Percentiles rank a stretch among this genome's conserved stretches.
Evolutionary conservation across 345 rosid species (phyloP).

Genomic region (Punica granatum): DNA sequence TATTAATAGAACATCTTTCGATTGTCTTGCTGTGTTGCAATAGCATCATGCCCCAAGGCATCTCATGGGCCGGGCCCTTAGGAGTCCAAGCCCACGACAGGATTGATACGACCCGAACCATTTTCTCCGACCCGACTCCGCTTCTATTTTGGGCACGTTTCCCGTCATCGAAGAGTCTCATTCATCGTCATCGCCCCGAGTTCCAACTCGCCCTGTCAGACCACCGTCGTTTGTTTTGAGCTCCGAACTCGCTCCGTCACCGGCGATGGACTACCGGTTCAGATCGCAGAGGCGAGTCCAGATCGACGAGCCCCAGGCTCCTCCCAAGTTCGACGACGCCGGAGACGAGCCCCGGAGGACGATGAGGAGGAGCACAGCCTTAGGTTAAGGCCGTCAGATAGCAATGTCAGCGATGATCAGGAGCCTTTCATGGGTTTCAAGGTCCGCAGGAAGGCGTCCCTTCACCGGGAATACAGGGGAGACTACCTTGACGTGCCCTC

Average conservation of each 20-base stretch:
- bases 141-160: too few relatives aligned
- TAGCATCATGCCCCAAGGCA: too few relatives aligned
- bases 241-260: not conserved
- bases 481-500: slow-evolving; percentile 80
- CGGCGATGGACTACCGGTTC: slow-evolving; percentile 2
- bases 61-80: too few relatives aligned
- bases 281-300: slow-evolving; percentile 34
- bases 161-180: too few relatives aligned
- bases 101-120: too few relatives aligned
- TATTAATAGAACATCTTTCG: too few relatives aligned
- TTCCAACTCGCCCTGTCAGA: not conserved
- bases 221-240: not conserved
- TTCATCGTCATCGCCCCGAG: too few relatives aligned
- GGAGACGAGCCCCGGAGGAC: slow-evolving; percentile 17
- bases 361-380: slow-evolving; percentile 25
- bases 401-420: slow-evolving; percentile 55
- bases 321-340: slow-evolving; percentile 25
- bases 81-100: too few relatives aligned
- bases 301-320: slow-evolving; percentile 35
- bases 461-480: slow-evolving; percentile 65
- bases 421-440: slow-evolving; percentile 85
- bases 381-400: slow-evolving; percentile 27
- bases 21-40: too few relatives aligned
- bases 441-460: slow-evolving; percentile 78
- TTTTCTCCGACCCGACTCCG: too few relatives aligned